Conservation (phyloP, 2,329 filamentous ascomycete genomes). For the Ceratocystis albifundus region DNA sequence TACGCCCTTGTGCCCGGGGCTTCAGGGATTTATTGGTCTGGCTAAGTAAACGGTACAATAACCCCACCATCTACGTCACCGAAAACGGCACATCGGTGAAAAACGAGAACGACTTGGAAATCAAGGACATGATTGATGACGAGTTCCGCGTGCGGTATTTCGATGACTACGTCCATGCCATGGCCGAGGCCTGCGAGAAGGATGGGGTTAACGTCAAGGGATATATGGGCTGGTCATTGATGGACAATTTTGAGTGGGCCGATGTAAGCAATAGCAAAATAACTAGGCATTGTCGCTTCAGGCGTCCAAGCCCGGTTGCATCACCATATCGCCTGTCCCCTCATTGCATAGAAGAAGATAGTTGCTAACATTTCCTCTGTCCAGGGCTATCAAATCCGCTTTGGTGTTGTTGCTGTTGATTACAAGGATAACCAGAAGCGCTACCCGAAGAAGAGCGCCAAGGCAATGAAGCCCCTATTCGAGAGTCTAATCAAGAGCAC, state of each 20-base stretch:
- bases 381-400: slow-evolving; percentile 62
- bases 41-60: slow-evolving; percentile 64
- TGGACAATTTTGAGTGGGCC: slow-evolving; percentile 92
- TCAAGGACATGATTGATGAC: slow-evolving; percentile 63
- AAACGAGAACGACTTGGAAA: slow-evolving; percentile 64
- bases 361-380: slow-evolving; percentile 87
- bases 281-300: too few species aligned
- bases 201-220: slow-evolving; percentile 70
- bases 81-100: slow-evolving; percentile 81
- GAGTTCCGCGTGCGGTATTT: slow-evolving; percentile 75
- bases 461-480: slow-evolving; percentile 58
- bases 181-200: slow-evolving; percentile 58
- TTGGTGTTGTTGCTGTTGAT: slow-evolving; percentile 75
- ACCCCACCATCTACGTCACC: slow-evolving; percentile 73
- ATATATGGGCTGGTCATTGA: slow-evolving; percentile 77
- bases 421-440: slow-evolving; percentile 69
- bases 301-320: too few species aligned
- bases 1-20: slow-evolving; percentile 61
- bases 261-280: slow-evolving; percentile 34
- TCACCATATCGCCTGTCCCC: too few species aligned
- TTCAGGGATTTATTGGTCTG: slow-evolving; percentile 68
- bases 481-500: slow-evolving; percentile 55
- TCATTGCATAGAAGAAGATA: slow-evolving; percentile 32
- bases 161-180: slow-evolving; percentile 60
- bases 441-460: slow-evolving; percentile 73